These are phyloP conservation scores for Talaromyces albobiverticillius DNA, from an alignment of 2,329 filamentous ascomycete species.

Conservation along the genomic window DNA sequence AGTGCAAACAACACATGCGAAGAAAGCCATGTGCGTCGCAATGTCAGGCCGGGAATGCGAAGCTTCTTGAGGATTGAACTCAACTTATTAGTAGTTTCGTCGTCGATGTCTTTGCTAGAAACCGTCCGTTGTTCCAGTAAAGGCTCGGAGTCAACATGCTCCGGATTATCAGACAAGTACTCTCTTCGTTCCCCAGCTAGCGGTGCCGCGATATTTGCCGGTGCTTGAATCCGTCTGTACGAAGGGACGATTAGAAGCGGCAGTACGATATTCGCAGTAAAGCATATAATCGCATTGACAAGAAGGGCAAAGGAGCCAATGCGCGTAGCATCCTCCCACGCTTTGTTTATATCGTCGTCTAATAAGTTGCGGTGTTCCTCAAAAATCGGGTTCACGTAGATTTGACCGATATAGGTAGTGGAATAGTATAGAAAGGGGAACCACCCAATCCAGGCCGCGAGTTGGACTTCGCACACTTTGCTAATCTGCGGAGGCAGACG, in stretches of 20 bases:
- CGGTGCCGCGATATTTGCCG: conserved; percentile 10
- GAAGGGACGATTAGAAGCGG: conserved; percentile 83
- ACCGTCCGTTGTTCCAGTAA: conserved; percentile 22
- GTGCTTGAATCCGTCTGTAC: conserved; percentile 46
- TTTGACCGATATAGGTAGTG: conserved; percentile 88
- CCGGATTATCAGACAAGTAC: conserved; percentile 26
- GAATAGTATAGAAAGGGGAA: conserved; percentile 96
- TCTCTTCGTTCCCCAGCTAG: conserved; percentile 1
- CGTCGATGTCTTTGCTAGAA: conserved; percentile 13
- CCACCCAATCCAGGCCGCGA: conserved; percentile 91
- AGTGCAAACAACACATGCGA: conserved; percentile 79
- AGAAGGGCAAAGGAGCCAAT: conserved; percentile 86
- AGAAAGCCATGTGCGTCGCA: conserved; percentile 82
- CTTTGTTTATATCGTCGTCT: conserved; percentile 68
- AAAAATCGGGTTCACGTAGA: conserved; percentile 83
- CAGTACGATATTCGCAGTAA: conserved; percentile 75
- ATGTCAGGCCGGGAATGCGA: conserved; percentile 77
- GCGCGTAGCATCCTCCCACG: conserved; percentile 82
- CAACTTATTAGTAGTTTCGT: conserved; percentile 8
- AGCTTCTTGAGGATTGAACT: conserved; percentile 55
- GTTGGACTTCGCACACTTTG: conserved; percentile 76
- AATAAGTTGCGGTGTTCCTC: conserved; percentile 74
- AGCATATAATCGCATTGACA: conserved; percentile 81
- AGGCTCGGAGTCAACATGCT: conserved; percentile 30
- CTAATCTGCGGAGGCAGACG: conserved; percentile 77